Evolutionary conservation across 306 rosid species (phyloP), one percentile per base, ranked within the genome.

Genomic region (Fragaria iinumae): DNA sequence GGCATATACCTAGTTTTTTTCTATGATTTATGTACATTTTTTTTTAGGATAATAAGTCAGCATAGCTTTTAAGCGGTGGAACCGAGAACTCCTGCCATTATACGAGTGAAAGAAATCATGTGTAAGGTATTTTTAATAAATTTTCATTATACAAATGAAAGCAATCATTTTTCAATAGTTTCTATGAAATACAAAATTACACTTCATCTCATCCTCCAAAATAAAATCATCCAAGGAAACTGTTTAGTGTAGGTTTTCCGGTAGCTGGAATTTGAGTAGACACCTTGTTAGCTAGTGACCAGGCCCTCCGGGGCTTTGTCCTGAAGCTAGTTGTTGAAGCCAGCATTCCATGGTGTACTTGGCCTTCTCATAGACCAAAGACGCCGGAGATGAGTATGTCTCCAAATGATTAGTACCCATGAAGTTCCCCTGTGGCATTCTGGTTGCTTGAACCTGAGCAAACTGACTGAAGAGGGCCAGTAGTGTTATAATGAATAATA

Each of bases 241-340:
- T 6, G 11, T 41, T 8, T 43, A 43, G 45, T 8, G 10, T 41
- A 2, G 11, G 4, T 59, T 25, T 59, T 25, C 11, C 0, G 38
- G 18, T 25, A 27, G 66, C 66, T 59, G 66, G 18, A 25, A 59
- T 25, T 20, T 23, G 66, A 59, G 16, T 1, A 29, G 29, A 29
- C n/a, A 62, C 41, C 17, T 59, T 11, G 38, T 27, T 62, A 13
- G n/a, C 6, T 78, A 83, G 69, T 80, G 86, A 72, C 86, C 83
- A 2, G 75, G 72, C 29, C 86, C 84, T 47, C 45, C n/a, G 29
- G 81, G 81, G 55, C 86, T 83, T 11, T 78, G 86, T 44, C 86
- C 86, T 6, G 86, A 83, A 13, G 81, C 76, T 14, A 83, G 74
- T 41, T 64, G 75, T 57, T 66, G 53, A 18, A 83, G 81, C 86